Conservation (phyloP, 202 grass and related monocot genomes). For the Setaria italica region DNA sequence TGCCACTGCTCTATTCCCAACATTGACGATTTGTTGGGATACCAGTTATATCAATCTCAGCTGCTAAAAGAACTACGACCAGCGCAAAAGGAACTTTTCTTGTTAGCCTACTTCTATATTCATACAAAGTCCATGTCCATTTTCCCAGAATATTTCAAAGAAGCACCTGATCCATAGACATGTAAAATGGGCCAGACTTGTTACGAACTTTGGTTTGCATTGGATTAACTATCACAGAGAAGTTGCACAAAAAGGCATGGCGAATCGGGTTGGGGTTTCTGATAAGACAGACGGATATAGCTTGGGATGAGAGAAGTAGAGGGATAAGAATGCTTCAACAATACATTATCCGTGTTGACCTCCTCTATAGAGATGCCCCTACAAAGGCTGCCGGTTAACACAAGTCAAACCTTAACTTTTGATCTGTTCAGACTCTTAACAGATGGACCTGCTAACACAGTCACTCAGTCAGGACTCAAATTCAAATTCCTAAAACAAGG, state of each 20-base stretch:
- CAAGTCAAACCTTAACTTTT: not conserved
- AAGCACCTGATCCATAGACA: not conserved
- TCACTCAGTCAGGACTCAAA: not conserved
- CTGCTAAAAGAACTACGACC: not conserved
- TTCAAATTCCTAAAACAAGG: constrained; percentile 6
- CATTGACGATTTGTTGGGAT: not conserved
- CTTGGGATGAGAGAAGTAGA: not conserved
- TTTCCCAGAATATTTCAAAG: not conserved
- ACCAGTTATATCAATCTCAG: not conserved
- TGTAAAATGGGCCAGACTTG: not conserved
- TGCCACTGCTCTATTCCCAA: not conserved
- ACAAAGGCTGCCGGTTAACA: not conserved
- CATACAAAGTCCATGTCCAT: not conserved
- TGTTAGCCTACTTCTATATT: not conserved
- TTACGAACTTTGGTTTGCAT: not conserved
- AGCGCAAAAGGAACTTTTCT: not conserved
- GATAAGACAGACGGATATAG: not conserved
- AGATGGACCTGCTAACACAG: not conserved
- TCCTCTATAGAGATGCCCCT: not conserved
- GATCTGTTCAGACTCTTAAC: not conserved
- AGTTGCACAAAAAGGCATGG: not conserved
- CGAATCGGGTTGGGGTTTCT: not conserved
- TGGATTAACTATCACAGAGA: not conserved
- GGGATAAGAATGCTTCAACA: not conserved
- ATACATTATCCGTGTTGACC: not conserved